Evolutionary conservation across 2,329 filamentous ascomycete genomes (phyloP).

Genomic region (Eutypella sp.): DNA sequence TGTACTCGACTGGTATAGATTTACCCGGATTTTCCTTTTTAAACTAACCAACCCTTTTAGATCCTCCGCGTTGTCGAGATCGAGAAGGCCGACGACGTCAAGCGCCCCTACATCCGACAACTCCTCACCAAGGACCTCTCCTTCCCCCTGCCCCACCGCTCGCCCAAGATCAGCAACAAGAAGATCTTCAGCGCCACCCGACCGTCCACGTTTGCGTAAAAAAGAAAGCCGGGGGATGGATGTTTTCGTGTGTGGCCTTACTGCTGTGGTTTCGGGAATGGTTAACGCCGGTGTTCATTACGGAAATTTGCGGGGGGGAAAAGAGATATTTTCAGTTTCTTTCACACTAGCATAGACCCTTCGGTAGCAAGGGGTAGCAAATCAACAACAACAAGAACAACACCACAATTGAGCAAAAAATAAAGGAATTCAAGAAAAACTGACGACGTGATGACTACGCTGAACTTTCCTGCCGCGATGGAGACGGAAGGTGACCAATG

Average conservation of each 20-base stretch:
- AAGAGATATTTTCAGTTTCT: too few species aligned
- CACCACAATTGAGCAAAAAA: constrained; percentile 17
- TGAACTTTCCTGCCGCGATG: too few species aligned
- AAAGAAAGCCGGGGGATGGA: too few species aligned
- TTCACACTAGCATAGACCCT: constrained; percentile 55
- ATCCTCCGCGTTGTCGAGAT: constrained; percentile 98
- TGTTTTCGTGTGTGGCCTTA: constrained; percentile 48
- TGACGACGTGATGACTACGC: not conserved
- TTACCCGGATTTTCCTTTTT: constrained; percentile 1
- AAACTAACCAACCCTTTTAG: constrained; percentile 43
- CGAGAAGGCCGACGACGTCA: constrained; percentile 89
- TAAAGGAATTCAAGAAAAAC: not conserved
- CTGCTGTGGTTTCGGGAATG: constrained; percentile 45
- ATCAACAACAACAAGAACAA: constrained; percentile 19
- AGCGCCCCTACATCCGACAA: constrained; percentile 99
- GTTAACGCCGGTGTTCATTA: constrained; percentile 58
- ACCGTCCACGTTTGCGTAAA: constrained; percentile 97
- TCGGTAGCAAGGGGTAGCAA: constrained; percentile 30
- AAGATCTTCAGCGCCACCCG: constrained; percentile 92
- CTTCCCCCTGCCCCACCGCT: constrained; percentile 98
- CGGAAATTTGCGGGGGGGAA: constrained; percentile 54
- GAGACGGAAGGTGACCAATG: too few species aligned
- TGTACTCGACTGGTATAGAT: too few species aligned
- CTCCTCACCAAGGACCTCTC: constrained; percentile 90
- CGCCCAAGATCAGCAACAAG: constrained; percentile 75